These are phyloP conservation scores for Ammopiptanthus mongolicus DNA, from an alignment of 306 rosid genomes.

Conservation along the genomic window DNA sequence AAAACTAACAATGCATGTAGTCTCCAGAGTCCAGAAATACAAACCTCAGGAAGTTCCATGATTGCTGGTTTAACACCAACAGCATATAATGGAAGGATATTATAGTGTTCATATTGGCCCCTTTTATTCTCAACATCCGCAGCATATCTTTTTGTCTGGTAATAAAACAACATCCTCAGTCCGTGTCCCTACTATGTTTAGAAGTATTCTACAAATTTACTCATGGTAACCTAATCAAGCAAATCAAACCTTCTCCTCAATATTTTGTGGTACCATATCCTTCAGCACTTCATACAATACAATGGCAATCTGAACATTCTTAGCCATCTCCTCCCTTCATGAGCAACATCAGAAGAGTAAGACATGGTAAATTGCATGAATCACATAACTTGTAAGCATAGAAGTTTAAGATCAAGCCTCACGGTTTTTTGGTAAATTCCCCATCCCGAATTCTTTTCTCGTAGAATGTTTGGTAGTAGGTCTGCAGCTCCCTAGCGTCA, in stretches of 20 bases:
- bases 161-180: slow-evolving; percentile 27
- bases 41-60: slow-evolving; percentile 93
- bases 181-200: not conserved
- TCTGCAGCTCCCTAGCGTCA: slow-evolving; percentile 58
- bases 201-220: slow-evolving; percentile 15
- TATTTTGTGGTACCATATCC: slow-evolving; percentile 38
- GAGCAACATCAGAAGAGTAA: slow-evolving; percentile 21
- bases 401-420: slow-evolving; percentile 45
- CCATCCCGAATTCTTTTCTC: slow-evolving; percentile 53
- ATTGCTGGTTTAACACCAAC: slow-evolving; percentile 79
- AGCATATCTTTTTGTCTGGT: slow-evolving; percentile 65
- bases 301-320: slow-evolving; percentile 64
- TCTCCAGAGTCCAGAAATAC: slow-evolving; percentile 21
- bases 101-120: slow-evolving; percentile 64
- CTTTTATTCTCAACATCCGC: slow-evolving; percentile 58
- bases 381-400: slow-evolving; percentile 9
- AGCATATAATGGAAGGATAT: slow-evolving; percentile 85
- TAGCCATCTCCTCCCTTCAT: slow-evolving; percentile 94
- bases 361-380: not conserved
- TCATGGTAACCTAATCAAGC: slow-evolving; percentile 7
- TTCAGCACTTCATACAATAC: slow-evolving; percentile 77
- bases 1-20: slow-evolving; percentile 11
- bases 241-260: slow-evolving; percentile 55
- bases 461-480: slow-evolving; percentile 58
- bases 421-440: slow-evolving; percentile 71